Evolutionary conservation across 441 rosid genomes (phyloP).

Genomic region (Iberis amara): DNA sequence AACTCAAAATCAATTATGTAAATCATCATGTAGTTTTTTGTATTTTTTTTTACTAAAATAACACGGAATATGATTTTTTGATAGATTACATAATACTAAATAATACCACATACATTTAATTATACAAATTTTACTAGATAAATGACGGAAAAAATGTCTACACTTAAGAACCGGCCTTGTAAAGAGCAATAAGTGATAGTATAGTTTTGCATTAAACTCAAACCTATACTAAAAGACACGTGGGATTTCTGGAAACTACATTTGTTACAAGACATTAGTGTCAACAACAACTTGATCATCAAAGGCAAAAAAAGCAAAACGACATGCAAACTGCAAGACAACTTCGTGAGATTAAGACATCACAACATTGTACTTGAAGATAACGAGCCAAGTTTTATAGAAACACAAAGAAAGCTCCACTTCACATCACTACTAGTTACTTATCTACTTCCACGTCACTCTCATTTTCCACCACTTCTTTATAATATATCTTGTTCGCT

Average conservation of each 20-base stretch:
- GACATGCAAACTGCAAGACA: conserved; percentile 25
- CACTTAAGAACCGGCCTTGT: too few species aligned
- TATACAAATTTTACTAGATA: too few species aligned
- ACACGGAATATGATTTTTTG: too few species aligned
- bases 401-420: conserved; percentile 7
- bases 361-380: conserved; percentile 26
- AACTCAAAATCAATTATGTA: too few species aligned
- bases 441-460: conserved; percentile 31
- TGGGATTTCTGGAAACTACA: conserved; percentile 17
- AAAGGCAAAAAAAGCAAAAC: conserved; percentile 16
- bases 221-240: conserved; percentile 15
- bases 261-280: conserved; percentile 14
- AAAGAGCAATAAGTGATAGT: not conserved
- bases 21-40: too few species aligned
- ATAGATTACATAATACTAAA: too few species aligned
- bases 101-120: too few species aligned
- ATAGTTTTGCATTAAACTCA: conserved; percentile 4
- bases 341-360: conserved; percentile 30
- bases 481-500: not conserved
- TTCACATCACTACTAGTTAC: conserved; percentile 22
- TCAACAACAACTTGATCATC: not conserved
- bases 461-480: conserved; percentile 25
- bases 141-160: too few species aligned
- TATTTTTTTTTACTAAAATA: too few species aligned
- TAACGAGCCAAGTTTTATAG: not conserved